Percentiles rank a stretch among this genome's conserved stretches.
Evolutionary conservation across 1,284 basidiomycete species (phyloP).

Genomic region (Trichosporon coremiiforme): DNA sequence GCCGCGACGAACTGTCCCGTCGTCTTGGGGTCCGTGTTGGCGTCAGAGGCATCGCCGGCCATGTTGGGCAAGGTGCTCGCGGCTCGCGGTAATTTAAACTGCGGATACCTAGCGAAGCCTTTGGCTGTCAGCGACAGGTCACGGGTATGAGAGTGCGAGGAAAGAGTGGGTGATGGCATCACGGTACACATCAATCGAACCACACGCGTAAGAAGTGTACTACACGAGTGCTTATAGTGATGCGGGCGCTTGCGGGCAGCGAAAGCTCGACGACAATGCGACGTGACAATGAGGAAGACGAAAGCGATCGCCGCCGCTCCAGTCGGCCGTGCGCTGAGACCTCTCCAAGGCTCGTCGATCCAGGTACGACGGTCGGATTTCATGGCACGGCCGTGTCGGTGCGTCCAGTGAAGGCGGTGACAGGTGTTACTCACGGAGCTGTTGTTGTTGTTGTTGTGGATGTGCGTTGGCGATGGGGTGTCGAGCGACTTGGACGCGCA

Average conservation of each 20-base stretch:
- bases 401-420: neutral
- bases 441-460: neutral
- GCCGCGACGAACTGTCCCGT: conserved; percentile 53
- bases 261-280: neutral
- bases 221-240: neutral
- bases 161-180: neutral
- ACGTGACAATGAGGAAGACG: neutral
- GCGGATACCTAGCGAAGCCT: neutral
- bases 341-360: neutral
- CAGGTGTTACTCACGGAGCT: neutral
- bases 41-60: conserved; percentile 1
- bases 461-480: neutral
- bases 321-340: neutral
- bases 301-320: neutral
- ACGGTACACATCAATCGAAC: neutral
- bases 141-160: no score
- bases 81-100: neutral
- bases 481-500: neutral
- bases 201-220: neutral
- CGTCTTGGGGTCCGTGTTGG: conserved; percentile 29
- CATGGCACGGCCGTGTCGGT: neutral
- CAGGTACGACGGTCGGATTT: neutral
- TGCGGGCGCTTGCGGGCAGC: neutral
- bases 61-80: conserved; percentile 7
- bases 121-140: neutral